Conservation (phyloP, 2,329 filamentous ascomycete genomes). For the Cadophora gregata region DNA sequence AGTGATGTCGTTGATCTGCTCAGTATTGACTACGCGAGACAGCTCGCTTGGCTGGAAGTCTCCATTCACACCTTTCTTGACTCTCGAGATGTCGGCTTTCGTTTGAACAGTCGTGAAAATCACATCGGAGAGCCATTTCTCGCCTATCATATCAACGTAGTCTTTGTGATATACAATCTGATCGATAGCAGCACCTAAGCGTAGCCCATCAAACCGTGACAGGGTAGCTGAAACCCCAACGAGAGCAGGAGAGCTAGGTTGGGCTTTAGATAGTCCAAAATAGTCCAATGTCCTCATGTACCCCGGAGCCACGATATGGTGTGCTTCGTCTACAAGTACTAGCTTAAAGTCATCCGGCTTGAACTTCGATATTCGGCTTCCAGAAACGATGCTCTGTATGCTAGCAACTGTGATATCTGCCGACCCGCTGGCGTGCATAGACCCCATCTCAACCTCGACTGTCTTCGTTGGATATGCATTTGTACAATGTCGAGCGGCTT, state of each 20-base stretch:
- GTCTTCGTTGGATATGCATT: conserved; percentile 79
- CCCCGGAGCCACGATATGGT: conserved; percentile 87
- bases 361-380: conserved; percentile 80
- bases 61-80: conserved; percentile 67
- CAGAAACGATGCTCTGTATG: conserved; percentile 81
- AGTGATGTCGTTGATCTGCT: conserved; percentile 80
- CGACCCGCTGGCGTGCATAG: conserved; percentile 72
- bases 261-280: conserved; percentile 70
- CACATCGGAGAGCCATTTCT: conserved; percentile 92
- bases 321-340: conserved; percentile 92
- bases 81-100: conserved; percentile 76
- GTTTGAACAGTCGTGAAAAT: conserved; percentile 92
- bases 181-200: conserved; percentile 84
- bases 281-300: conserved; percentile 80
- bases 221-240: conserved; percentile 89
- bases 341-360: conserved; percentile 83
- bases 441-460: conserved; percentile 93
- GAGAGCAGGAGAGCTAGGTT: conserved; percentile 64
- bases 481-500: conserved; percentile 85
- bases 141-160: conserved; percentile 81
- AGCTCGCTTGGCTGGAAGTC: conserved; percentile 84
- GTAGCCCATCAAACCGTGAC: conserved; percentile 81
- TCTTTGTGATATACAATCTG: conserved; percentile 96
- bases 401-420: conserved; percentile 96
- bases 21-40: conserved; percentile 82